Base-by-base conservation (phyloP, 169 alveolate species). In the Babesia bovis region DNA sequence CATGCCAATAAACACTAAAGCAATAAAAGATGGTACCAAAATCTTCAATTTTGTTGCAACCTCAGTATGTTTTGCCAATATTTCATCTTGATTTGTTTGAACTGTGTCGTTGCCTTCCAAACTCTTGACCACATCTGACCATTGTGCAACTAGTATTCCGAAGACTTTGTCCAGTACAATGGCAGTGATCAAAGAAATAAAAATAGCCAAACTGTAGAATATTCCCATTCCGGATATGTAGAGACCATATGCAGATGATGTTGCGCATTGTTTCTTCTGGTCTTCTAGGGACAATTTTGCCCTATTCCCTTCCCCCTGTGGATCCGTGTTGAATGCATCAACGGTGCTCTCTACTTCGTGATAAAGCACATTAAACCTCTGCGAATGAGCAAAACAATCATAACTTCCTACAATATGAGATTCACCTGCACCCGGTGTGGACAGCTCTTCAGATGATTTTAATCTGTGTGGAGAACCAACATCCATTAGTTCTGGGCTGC, bases 121-220 rank as follows among this genome's bases (percentile, higher is more conserved):
- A 17, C 50, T 56, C 49, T 17, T 56, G 30, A 56, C 49, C 10
- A 35, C 5, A 32, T 56, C 66, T 12, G 66, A 56, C 66, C 66
- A 56, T 9, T 32, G 10, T 19, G 66, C 66, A 26, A 56, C 66
- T 19, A 56, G 21, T 4, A 56, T 32, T 1, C 66, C 66, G 23
- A 56, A 56, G 12, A 35, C 49, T 32, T 56, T 56, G 6, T 56
- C 66, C 1, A 56, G 10, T 19, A 35, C 49, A 30, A 56, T 30
- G 30, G 49, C 66, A 3, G 66, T 1, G 36, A 49, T 56, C 47
- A 56, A 32, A 13, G 47, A 12, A 21, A 32, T 21, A 15, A 35
- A 6, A 35, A 56, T 32, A 17, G 66, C 66, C 15, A 28, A 9
- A 26, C 17, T 56, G 49, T 56, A 56, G 26, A 33, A 56, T 1